phyloP scores from a whole-genome alignment of 768 basidiomycete species.

The Mycena maculata region DNA sequence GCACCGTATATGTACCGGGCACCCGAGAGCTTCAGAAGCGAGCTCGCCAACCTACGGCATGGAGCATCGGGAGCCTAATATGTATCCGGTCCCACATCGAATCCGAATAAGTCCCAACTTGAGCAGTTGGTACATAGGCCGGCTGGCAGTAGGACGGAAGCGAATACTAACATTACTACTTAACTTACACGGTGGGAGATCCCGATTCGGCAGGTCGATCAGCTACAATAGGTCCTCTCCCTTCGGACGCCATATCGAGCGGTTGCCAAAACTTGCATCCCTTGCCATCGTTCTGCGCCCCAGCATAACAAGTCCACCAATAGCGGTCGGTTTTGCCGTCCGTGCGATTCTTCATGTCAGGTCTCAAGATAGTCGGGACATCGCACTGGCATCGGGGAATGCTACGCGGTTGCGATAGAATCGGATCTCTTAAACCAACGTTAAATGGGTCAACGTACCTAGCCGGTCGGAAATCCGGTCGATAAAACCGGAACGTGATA shows the following conservation, averaged over 20 bases:
- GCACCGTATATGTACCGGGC: no score
- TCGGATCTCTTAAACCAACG: neutral
- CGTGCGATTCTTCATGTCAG: slow-evolving; percentile 83
- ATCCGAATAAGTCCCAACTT: no score
- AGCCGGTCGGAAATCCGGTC: slow-evolving; percentile 79
- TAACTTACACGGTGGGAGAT: no score
- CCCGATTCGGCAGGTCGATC: slow-evolving; percentile 5
- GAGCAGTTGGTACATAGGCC: no score
- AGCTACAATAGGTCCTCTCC: slow-evolving; percentile 61
- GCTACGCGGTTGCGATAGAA: slow-evolving; percentile 36
- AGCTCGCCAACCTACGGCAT: no score
- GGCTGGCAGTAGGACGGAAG: no score
- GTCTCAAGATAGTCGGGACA: slow-evolving; percentile 74
- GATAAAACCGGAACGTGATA: slow-evolving; percentile 87
- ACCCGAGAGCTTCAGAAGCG: no score
- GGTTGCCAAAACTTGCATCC: slow-evolving; percentile 82
- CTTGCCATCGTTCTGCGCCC: slow-evolving; percentile 86
- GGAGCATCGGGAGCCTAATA: no score
- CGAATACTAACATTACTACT: no score
- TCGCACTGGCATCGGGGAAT: slow-evolving; percentile 82
- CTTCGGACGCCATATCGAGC: slow-evolving; percentile 76
- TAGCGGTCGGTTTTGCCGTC: slow-evolving; percentile 68
- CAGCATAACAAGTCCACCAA: slow-evolving; percentile 87
- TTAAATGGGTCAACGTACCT: neutral
- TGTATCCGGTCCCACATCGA: no score